phyloP scores from a whole-genome alignment of 495 filamentous ascomycete genomes.

The Platismatia glauca region DNA sequence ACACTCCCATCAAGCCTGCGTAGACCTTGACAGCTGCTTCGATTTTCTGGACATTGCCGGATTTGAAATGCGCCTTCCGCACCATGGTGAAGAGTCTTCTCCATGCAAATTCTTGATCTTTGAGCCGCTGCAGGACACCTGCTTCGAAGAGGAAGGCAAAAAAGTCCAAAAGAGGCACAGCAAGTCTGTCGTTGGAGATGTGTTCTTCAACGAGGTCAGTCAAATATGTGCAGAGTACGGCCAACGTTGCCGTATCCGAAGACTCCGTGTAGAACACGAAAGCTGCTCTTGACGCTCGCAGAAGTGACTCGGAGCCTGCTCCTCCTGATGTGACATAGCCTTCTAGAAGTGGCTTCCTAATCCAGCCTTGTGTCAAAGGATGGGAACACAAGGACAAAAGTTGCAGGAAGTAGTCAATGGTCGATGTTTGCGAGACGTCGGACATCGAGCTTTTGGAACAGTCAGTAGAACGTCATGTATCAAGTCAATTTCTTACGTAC shows the following conservation, averaged over 20 bases:
- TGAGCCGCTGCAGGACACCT: constrained; percentile 31
- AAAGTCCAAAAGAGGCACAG: constrained; percentile 67
- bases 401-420: constrained; percentile 35
- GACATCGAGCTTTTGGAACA: constrained; percentile 5
- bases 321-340: constrained; percentile 78
- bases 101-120: constrained; percentile 20
- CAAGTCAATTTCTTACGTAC: constrained; percentile 6
- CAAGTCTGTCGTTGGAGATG: constrained; percentile 55
- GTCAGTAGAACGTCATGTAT: not conserved
- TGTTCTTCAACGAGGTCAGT: constrained; percentile 37
- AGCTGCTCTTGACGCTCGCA: constrained; percentile 64
- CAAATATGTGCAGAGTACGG: constrained; percentile 36
- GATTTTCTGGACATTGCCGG: constrained; percentile 66
- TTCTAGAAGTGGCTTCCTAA: constrained; percentile 47
- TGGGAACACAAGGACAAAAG: constrained; percentile 31
- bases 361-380: constrained; percentile 26
- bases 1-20: constrained; percentile 47
- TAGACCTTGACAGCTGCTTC: constrained; percentile 73
- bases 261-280: constrained; percentile 44
- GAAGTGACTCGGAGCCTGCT: constrained; percentile 70
- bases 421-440: constrained; percentile 16
- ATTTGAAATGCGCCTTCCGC: constrained; percentile 76
- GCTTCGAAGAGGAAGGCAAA: constrained; percentile 63
- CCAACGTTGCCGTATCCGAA: constrained; percentile 28
- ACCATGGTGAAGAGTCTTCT: constrained; percentile 55